phyloP scores from a whole-genome alignment of 169 alveolate genomes.

The Amoebophrya sp. region DNA sequence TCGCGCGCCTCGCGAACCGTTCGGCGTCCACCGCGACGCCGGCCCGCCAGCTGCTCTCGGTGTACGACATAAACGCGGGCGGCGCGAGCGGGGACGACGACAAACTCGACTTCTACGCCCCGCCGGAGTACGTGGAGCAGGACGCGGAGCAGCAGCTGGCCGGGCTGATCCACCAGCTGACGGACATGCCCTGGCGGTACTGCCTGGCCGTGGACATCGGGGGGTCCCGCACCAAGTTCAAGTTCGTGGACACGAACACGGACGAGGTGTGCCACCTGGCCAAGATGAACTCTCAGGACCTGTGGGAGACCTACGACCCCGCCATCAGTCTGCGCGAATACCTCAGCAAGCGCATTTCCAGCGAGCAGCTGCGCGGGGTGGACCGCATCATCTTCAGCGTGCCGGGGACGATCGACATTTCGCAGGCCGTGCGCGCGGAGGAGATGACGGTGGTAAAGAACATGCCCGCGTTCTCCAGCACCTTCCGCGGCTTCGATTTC shows the following conservation, averaged over 20 bases:
- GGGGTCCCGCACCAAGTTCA: slow-evolving; percentile 21
- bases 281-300: neutral
- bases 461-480: slow-evolving; percentile 4
- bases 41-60: neutral
- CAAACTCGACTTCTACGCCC: neutral
- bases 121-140: neutral
- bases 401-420: slow-evolving; percentile 21
- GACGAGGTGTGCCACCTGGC: neutral
- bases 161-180: neutral
- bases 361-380: neutral
- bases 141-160: neutral
- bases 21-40: neutral
- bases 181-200: neutral
- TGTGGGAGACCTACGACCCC: neutral
- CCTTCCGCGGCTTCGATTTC: slow-evolving; percentile 23
- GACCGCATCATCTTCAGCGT: neutral
- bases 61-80: too few species aligned
- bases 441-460: slow-evolving; percentile 3
- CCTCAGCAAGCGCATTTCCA: neutral
- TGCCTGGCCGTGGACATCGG: slow-evolving; percentile 19
- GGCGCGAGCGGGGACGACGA: too few species aligned
- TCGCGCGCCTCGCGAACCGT: neutral
- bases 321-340: neutral
- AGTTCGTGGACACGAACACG: neutral
- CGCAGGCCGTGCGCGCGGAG: neutral